Evolutionary conservation across 2,329 filamentous ascomycete species (phyloP), one percentile per base, ranked within the genome.

Genomic region (Clarireedia paspali): DNA sequence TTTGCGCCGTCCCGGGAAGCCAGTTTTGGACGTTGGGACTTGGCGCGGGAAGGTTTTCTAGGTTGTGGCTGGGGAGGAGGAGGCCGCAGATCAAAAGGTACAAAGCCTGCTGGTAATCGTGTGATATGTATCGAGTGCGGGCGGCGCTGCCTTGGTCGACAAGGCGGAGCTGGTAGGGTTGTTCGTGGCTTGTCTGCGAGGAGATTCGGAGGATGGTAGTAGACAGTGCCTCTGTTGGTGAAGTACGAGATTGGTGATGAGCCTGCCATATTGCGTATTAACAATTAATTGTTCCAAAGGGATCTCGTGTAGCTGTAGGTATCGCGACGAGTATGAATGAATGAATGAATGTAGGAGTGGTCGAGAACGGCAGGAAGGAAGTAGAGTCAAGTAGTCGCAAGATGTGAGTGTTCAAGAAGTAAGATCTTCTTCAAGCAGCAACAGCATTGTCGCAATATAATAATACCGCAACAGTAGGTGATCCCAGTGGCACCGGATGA

Each of bases 71-170:
- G 68, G 51, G 44, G 61, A 14, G 73, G 63, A 6, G 47, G 39
- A 39, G 63, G 60, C 53, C 62, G 50, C 2, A 67, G 55, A 45
- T 75, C 73, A 57, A 67, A 66, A 2, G 72, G 73, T 3, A 74
- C 63, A 47, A 71, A 74, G 27, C 76, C 67, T 59, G 74, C 45
- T 68, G 74, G 60, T 75, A 79, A 56, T 73, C 75, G 57, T 72
- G 66, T 73, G 57, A 82, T 80, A 66, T 79, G 77, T 58, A 82
- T 81, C 44, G 77, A 79, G 62, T 81, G 78, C 45, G 77, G 78
- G 64, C 78, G 72, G 61, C 77, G 74, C 57, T 70, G 74, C 62
- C 78, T 75, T 56, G 73, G 74, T 64, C 75, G 74, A 65, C 78
- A 81, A 61, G 74, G 71, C 55, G 70, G 73, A 48, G 62, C 68